Conservation (phyloP, 2,329 filamentous ascomycete species). For the Kalmusia sp. region DNA sequence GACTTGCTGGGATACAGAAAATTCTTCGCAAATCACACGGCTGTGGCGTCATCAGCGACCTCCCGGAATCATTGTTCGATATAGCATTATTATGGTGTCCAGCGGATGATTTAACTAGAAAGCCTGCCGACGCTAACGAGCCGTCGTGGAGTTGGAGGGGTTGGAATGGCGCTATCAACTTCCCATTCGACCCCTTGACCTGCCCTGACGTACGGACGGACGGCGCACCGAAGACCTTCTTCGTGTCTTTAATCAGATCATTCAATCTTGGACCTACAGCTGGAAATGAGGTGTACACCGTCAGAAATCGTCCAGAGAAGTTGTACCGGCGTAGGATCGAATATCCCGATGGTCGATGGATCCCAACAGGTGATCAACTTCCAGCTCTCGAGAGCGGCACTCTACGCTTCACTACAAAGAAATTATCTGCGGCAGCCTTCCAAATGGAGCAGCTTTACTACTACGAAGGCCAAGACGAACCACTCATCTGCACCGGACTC, state of each 20-base stretch:
- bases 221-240: slow-evolving; percentile 26
- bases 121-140: slow-evolving; percentile 16
- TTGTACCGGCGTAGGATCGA: slow-evolving; percentile 23
- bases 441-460: slow-evolving; percentile 32
- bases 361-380: slow-evolving; percentile 25
- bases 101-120: slow-evolving; percentile 21
- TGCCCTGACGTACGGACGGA: slow-evolving; percentile 33
- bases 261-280: slow-evolving; percentile 31
- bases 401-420: slow-evolving; percentile 32
- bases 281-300: slow-evolving; percentile 27
- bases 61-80: slow-evolving; percentile 43
- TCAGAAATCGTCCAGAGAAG: slow-evolving; percentile 23
- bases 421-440: slow-evolving; percentile 36
- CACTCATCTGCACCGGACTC: slow-evolving; percentile 34
- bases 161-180: slow-evolving; percentile 35
- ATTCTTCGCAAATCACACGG: slow-evolving; percentile 37
- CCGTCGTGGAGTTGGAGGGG: slow-evolving; percentile 45
- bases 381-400: slow-evolving; percentile 25
- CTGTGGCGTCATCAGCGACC: slow-evolving; percentile 35
- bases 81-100: slow-evolving; percentile 44
- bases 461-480: slow-evolving; percentile 7
- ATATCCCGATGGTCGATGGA: slow-evolving; percentile 34
- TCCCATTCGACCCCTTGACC: slow-evolving; percentile 43
- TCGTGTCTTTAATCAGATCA: slow-evolving; percentile 37
- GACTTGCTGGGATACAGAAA: slow-evolving; percentile 31